Base-by-base conservation (phyloP, 75 land plant species). In the Sequoiadendron giganteum region DNA sequence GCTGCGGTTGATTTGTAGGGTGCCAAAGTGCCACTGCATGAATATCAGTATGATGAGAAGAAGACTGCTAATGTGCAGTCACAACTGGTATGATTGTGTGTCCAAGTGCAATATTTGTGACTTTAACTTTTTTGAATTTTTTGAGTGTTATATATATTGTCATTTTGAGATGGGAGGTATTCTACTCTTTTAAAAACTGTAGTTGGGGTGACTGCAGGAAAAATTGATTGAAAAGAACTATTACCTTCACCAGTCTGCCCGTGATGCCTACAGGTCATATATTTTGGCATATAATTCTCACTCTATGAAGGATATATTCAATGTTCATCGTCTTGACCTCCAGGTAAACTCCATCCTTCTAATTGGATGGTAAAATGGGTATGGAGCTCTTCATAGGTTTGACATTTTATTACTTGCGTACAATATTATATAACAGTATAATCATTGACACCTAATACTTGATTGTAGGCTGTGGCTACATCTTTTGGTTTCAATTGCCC, bases 251-350 rank as follows among this genome's bases (percentile, higher is more conserved):
- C 93, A 94, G 90, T 95, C 99, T 34, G 98, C 99, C n/a, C 95
- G 96, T 87, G 98, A 97, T 81, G 99, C 99, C 7, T 97, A 97
- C 72, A 90, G 95, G 56, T 94, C 99, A 2, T 97, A 97, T 65
- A 91, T 97, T 79, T 72, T 94, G 86, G 95, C 99, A 19, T 97
- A 97, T 72, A 96, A 94, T 88, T 95, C 99, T 39, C 99, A 97
- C 89, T 94, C 98, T 0, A 93, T 95, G 96, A 97, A 97, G 88
- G 95, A 97, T 58, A 93, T 96, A 68, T 97, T 97, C 86, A 95
- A 97, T 89, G 98, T 96, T 21, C 96, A 97, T 91, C 91, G 93
- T 72, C 96, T 97, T 45, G 93, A 97, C 88, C 88, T 96, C 28
- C 93, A 96, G 97, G 99, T 96, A 89, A 45, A 21, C 4, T 21